These are phyloP conservation scores for Aegle marmelos DNA, from an alignment of 345 rosid species.

Conservation along the genomic window DNA sequence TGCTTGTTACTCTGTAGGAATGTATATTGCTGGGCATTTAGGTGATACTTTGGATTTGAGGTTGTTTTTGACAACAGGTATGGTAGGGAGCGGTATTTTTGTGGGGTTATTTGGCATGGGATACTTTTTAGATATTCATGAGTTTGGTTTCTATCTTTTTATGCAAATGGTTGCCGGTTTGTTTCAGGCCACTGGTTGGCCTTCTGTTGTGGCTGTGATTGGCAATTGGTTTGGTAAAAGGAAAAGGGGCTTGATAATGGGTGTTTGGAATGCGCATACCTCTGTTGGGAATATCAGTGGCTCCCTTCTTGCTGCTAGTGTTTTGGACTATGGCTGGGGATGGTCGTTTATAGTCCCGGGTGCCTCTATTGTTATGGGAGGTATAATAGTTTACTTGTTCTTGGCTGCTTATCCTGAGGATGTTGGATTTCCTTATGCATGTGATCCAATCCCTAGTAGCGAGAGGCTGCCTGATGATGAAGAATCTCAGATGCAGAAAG, in stretches of 20 bases:
- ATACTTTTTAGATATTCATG: constrained; percentile 73
- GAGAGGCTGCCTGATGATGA: constrained; percentile 24
- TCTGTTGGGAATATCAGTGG: constrained; percentile 89
- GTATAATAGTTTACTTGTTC: constrained; percentile 71
- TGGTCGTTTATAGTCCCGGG: constrained; percentile 92
- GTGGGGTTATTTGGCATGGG: constrained; percentile 93
- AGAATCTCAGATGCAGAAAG: constrained; percentile 36
- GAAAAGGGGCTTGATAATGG: constrained; percentile 96
- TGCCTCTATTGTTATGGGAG: constrained; percentile 59
- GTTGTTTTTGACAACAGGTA: constrained; percentile 76
- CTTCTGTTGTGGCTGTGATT: constrained; percentile 93
- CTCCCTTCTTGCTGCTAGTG: constrained; percentile 87
- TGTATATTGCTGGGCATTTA: constrained; percentile 91
- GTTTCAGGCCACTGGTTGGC: constrained; percentile 97
- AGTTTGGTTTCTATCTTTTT: constrained; percentile 56
- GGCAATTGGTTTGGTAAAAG: constrained; percentile 94
- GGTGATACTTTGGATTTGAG: constrained; percentile 86
- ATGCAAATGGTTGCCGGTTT: constrained; percentile 92
- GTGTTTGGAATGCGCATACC: constrained; percentile 96
- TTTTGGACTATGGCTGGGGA: constrained; percentile 91
- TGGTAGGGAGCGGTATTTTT: constrained; percentile 89
- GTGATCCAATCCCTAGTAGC: constrained; percentile 13
- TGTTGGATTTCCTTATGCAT: constrained; percentile 58
- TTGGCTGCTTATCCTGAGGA: constrained; percentile 94
- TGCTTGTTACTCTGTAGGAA: constrained; percentile 80